Evolutionary conservation across 495 filamentous ascomycete genomes (phyloP).

Genomic region (Viridothelium virens): DNA sequence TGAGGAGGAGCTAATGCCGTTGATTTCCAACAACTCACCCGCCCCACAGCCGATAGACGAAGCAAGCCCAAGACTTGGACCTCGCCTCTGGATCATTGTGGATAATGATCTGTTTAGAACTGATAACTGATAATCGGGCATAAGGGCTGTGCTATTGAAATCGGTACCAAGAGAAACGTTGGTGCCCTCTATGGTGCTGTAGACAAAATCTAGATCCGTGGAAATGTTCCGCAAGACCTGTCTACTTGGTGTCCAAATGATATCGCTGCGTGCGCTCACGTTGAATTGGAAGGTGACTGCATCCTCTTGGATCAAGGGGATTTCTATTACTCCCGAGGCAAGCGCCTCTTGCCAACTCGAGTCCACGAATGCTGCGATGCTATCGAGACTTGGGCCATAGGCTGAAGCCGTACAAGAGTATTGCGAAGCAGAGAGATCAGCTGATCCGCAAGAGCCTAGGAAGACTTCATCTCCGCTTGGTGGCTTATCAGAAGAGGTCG

Average conservation of each 20-base stretch:
- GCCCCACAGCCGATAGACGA: background rate
- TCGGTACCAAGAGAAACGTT: too few species aligned
- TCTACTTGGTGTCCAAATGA: conserved; percentile 24
- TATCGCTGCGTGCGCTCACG: background rate
- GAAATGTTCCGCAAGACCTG: conserved; percentile 24
- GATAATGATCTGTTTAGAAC: conserved; percentile 18
- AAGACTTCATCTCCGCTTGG: conserved; percentile 14
- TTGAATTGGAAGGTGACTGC: conserved; percentile 11
- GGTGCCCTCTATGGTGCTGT: too few species aligned
- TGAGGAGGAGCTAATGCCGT: conserved; percentile 5
- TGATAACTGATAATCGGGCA: conserved; percentile 16
- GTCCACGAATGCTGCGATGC: conserved; percentile 4
- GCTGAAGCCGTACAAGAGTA: background rate
- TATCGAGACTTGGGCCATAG: conserved; percentile 19
- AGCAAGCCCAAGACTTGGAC: conserved; percentile 1
- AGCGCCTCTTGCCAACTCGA: background rate
- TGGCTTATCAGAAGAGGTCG: conserved; percentile 12
- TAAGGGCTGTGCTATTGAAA: background rate
- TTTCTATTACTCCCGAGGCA: background rate
- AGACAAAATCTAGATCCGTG: conserved; percentile 3
- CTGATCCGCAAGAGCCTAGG: conserved; percentile 6
- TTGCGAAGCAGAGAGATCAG: conserved; percentile 11
- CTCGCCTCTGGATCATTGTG: background rate
- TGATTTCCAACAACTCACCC: conserved; percentile 10
- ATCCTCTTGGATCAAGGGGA: background rate